These are phyloP conservation scores for Lojkania enalia DNA, from an alignment of 2,329 filamentous ascomycete genomes.

Conservation along the genomic window DNA sequence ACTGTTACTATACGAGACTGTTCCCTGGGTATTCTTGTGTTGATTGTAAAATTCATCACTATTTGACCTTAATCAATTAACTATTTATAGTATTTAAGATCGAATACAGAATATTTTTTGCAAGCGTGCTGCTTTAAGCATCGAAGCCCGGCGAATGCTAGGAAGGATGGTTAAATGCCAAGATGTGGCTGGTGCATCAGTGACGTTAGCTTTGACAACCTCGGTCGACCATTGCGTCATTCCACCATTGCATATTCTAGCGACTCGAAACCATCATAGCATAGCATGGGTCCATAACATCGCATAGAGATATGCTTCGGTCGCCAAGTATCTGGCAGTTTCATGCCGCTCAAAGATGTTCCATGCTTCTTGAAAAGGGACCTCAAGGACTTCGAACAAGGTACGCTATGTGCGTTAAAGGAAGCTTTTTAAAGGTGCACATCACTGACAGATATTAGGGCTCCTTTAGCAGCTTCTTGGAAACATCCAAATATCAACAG, in stretches of 20 bases:
- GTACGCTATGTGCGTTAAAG: slow-evolving; percentile 17
- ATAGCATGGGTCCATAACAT: neutral
- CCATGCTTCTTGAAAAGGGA: neutral
- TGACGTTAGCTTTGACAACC: neutral
- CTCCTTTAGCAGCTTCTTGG: slow-evolving; percentile 1
- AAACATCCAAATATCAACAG: slow-evolving; percentile 13
- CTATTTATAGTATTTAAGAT: too few species aligned
- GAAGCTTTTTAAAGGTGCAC: slow-evolving; percentile 22
- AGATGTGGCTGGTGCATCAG: neutral
- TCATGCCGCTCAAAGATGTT: slow-evolving; percentile 1
- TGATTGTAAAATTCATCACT: too few species aligned
- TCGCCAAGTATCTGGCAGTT: neutral
- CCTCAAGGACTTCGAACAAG: slow-evolving; percentile 17
- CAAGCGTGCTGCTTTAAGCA: too few species aligned
- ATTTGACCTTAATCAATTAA: too few species aligned
- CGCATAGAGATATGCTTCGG: slow-evolving; percentile 1
- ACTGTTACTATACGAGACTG: neutral
- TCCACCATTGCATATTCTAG: neutral
- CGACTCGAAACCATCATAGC: too few species aligned
- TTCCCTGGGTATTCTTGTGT: too few species aligned
- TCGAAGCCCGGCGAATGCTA: too few species aligned
- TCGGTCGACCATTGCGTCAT: too few species aligned
- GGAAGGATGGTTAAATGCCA: too few species aligned
- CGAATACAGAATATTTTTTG: too few species aligned
- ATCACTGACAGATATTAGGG: slow-evolving; percentile 31